Conservation (phyloP, 805 yeast genomes). For the Saitoella complicata region DNA sequence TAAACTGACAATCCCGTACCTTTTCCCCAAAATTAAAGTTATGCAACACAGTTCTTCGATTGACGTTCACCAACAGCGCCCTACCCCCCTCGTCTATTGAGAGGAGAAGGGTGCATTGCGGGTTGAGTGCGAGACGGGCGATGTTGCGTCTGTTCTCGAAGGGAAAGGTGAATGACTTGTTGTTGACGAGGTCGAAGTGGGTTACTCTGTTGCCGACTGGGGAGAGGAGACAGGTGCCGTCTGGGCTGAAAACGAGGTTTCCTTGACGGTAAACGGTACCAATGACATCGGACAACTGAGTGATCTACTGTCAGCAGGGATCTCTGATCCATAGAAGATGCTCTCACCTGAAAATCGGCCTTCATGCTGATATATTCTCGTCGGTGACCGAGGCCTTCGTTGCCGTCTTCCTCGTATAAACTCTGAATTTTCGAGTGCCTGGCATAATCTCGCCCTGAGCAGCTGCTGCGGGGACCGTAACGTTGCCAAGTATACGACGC, state of each 20-base stretch:
- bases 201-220: conserved; percentile 93
- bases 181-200: conserved; percentile 58
- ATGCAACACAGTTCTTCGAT: conserved; percentile 69
- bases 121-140: conserved; percentile 62
- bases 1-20: conserved; percentile 60
- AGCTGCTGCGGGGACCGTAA: too few species aligned
- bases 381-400: not conserved
- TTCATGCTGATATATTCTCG: conserved; percentile 33
- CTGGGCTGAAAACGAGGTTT: conserved; percentile 69
- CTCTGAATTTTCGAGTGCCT: not conserved
- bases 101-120: conserved; percentile 61
- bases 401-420: not conserved
- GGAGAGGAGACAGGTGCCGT: conserved; percentile 66
- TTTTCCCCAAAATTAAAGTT: conserved; percentile 82
- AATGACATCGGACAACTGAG: conserved; percentile 64
- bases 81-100: conserved; percentile 81
- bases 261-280: conserved; percentile 94
- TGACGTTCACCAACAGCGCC: conserved; percentile 77
- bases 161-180: conserved; percentile 72
- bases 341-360: conserved; percentile 44
- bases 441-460: not conserved
- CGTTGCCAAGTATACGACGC: too few species aligned
- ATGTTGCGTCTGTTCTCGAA: conserved; percentile 87
- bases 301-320: not conserved
- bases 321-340: not conserved